Conservation (phyloP, 768 basidiomycete species). For the Mycena kentingensis region DNA sequence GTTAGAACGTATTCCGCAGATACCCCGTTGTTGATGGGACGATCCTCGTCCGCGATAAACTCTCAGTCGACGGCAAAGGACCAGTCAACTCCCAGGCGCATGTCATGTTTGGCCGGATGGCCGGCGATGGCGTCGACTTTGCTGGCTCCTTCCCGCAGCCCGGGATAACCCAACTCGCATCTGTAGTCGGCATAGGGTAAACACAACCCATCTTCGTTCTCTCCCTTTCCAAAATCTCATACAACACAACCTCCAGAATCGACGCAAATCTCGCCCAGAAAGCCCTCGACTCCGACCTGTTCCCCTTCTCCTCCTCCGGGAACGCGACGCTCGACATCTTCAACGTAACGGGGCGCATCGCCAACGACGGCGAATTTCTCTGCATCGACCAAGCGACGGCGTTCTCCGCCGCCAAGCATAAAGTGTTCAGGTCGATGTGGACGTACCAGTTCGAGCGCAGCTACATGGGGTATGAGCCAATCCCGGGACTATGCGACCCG, state of each 20-base stretch:
- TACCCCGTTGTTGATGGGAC: constrained; percentile 50
- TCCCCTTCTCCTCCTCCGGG: constrained; percentile 39
- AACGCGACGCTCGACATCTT: constrained; percentile 44
- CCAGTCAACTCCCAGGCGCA: constrained; percentile 43
- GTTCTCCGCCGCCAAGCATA: constrained; percentile 42
- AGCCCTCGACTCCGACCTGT: constrained; percentile 36
- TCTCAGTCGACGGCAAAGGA: constrained; percentile 42
- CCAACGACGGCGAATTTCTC: constrained; percentile 48
- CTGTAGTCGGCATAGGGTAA: constrained; percentile 22
- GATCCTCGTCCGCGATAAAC: constrained; percentile 40
- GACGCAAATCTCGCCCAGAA: constrained; percentile 22
- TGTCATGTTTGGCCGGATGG: constrained; percentile 52
- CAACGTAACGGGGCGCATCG: constrained; percentile 47
- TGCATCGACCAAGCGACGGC: constrained; percentile 54
- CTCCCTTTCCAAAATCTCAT: too few relatives aligned
- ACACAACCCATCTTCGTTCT: not conserved
- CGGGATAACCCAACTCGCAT: constrained; percentile 15
- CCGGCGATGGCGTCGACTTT: constrained; percentile 52
- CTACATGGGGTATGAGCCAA: constrained; percentile 47
- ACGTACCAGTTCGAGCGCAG: constrained; percentile 52
- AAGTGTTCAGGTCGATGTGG: constrained; percentile 43
- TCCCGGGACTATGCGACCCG: constrained; percentile 46
- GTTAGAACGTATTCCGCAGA: constrained; percentile 10
- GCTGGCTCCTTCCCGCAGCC: constrained; percentile 36
- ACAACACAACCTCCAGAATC: constrained; percentile 3